These are phyloP conservation scores for Gracilariopsis chorda DNA, from an alignment of 23 red algal genomes.

Conservation along the genomic window DNA sequence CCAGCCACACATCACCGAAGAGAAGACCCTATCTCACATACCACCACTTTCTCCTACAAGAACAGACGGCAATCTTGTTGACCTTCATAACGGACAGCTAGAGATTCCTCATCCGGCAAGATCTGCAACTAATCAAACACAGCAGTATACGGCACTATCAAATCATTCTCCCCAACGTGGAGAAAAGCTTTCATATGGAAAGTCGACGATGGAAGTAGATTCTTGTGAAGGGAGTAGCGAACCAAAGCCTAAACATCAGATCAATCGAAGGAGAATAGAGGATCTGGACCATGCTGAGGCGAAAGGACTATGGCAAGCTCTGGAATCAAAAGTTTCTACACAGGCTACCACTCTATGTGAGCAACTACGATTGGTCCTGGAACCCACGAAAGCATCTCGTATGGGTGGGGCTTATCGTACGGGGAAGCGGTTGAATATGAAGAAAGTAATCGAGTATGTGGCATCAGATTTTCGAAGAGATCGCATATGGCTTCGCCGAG, in stretches of 20 bases:
- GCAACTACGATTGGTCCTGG: conserved; percentile 81
- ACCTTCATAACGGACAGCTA: background rate
- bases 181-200: too few species aligned
- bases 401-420: conserved; percentile 88
- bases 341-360: conserved; percentile 71
- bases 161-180: too few species aligned
- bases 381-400: conserved; percentile 62
- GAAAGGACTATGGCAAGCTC: conserved; percentile 41
- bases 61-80: background rate
- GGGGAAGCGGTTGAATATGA: conserved; percentile 94
- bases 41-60: background rate
- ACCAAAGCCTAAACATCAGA: background rate
- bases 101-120: background rate
- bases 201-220: background rate
- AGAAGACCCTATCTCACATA: background rate
- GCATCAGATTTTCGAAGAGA: conserved; percentile 89
- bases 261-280: background rate
- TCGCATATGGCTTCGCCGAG: conserved; percentile 94
- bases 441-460: conserved; percentile 92
- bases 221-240: background rate
- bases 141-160: too few species aligned
- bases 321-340: conserved; percentile 41
- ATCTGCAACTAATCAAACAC: background rate
- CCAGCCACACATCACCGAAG: too few species aligned
- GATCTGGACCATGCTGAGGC: conserved; percentile 16